These are phyloP conservation scores for Solanum peruvianum DNA, from an alignment of 257 asterid genomes.

Conservation along the genomic window DNA sequence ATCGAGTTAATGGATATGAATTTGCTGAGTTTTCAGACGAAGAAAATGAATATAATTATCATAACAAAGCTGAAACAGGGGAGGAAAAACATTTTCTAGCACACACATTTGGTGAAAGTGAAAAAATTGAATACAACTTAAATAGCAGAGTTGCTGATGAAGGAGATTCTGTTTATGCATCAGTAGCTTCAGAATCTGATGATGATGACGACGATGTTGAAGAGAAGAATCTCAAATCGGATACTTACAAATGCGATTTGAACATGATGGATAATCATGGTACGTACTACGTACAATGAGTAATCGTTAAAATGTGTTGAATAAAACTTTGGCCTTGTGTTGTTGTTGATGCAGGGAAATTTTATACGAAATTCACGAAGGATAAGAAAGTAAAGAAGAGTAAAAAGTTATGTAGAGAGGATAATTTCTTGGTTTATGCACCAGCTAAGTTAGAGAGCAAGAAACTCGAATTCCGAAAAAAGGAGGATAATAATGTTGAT, in stretches of 20 bases:
- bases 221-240: slow-evolving; percentile 17
- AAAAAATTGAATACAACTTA: background rate
- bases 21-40: slow-evolving; percentile 43
- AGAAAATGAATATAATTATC: slow-evolving; percentile 14
- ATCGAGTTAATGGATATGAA: slow-evolving; percentile 34
- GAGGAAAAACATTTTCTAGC: slow-evolving; percentile 7
- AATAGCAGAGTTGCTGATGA: background rate
- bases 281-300: background rate
- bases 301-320: background rate
- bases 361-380: background rate
- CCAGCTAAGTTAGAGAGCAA: slow-evolving; percentile 33
- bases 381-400: slow-evolving; percentile 2
- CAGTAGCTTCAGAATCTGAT: slow-evolving; percentile 30
- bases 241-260: slow-evolving; percentile 1
- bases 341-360: background rate
- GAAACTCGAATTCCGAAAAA: slow-evolving; percentile 27
- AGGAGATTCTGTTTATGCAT: slow-evolving; percentile 20
- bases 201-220: slow-evolving; percentile 15
- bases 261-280: slow-evolving; percentile 15
- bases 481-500: slow-evolving; percentile 9
- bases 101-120: background rate
- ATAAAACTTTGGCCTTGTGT: background rate
- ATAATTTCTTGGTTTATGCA: slow-evolving; percentile 37
- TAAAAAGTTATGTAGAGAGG: slow-evolving; percentile 22
- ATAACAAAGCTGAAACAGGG: background rate